These are phyloP conservation scores for Plantago ovata DNA, from an alignment of 257 asterid genomes.

Conservation along the genomic window DNA sequence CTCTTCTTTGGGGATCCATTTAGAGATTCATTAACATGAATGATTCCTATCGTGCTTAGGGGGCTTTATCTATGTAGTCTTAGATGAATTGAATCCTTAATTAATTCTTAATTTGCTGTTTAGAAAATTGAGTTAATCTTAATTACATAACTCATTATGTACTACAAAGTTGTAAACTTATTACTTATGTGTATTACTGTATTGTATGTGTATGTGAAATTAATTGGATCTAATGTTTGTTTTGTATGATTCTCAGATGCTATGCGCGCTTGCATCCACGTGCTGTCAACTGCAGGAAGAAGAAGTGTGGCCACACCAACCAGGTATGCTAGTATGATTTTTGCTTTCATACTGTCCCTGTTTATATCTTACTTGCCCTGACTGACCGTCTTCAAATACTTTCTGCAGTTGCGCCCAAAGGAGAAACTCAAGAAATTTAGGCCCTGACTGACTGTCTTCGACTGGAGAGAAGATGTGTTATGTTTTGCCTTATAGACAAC, in stretches of 20 bases:
- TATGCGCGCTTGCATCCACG: slow-evolving; percentile 86
- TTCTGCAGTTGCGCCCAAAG: slow-evolving; percentile 55
- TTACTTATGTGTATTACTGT: too few species aligned
- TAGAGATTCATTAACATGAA: too few species aligned
- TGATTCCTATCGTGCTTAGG: too few species aligned
- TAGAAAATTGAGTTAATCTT: too few species aligned
- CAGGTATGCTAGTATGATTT: slow-evolving; percentile 36
- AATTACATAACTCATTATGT: too few species aligned
- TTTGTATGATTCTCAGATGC: slow-evolving; percentile 32
- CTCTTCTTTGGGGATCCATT: too few species aligned
- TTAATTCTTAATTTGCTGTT: too few species aligned
- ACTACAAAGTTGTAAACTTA: too few species aligned
- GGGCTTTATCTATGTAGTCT: too few species aligned
- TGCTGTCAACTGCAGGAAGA: slow-evolving; percentile 90
- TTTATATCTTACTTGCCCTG: background rate
- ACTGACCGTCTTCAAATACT: background rate
- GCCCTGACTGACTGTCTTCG: background rate
- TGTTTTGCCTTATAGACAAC: too few species aligned
- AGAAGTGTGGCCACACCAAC: slow-evolving; percentile 92
- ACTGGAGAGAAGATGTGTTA: background rate
- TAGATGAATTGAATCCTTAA: too few species aligned
- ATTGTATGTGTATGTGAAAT: too few species aligned
- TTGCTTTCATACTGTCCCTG: background rate
- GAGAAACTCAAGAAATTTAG: slow-evolving; percentile 56
- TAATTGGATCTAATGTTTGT: slow-evolving; percentile 10